Conservation (phyloP, 352 stramenopile genomes). For the Pythium myriotylum region DNA sequence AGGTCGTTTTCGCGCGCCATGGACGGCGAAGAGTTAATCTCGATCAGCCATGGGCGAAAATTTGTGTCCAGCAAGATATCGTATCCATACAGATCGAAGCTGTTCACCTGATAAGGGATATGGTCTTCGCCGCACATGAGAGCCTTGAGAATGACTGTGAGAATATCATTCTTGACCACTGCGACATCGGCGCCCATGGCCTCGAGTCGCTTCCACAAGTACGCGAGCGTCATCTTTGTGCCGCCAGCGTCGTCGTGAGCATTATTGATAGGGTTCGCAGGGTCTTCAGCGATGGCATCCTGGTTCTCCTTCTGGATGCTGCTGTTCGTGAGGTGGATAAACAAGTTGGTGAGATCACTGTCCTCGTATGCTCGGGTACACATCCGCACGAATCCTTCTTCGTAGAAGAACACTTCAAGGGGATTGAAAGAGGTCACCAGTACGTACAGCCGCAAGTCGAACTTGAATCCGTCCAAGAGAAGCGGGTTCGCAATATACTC, state of each 20-base stretch:
- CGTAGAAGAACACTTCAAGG: conserved; percentile 93
- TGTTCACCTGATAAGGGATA: conserved; percentile 89
- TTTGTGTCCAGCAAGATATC: conserved; percentile 93
- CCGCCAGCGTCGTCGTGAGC: conserved; percentile 55
- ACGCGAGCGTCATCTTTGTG: conserved; percentile 83
- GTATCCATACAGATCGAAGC: conserved; percentile 95
- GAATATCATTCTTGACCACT: conserved; percentile 67
- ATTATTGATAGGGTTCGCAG: conserved; percentile 46
- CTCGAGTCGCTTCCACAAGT: conserved; percentile 73
- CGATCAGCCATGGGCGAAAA: conserved; percentile 93
- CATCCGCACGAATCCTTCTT: conserved; percentile 92
- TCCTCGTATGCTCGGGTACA: conserved; percentile 86
- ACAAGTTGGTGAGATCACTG: conserved; percentile 74
- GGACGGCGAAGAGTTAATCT: conserved; percentile 95
- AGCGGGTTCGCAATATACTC: conserved; percentile 90
- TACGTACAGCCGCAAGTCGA: conserved; percentile 93
- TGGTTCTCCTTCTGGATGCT: conserved; percentile 91
- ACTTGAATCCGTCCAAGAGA: conserved; percentile 91
- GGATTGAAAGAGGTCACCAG: conserved; percentile 93
- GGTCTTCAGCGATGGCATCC: conserved; percentile 47
- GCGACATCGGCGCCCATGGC: conserved; percentile 69
- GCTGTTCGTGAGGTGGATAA: conserved; percentile 95
- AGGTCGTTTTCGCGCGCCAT: conserved; percentile 88
- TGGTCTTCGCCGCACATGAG: conserved; percentile 88
- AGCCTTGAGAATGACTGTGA: conserved; percentile 86